Evolutionary conservation across 106 monocot genomes (phyloP), one percentile per base, ranked within the genome.

Genomic region (Alisma plantagoaquatica): DNA sequence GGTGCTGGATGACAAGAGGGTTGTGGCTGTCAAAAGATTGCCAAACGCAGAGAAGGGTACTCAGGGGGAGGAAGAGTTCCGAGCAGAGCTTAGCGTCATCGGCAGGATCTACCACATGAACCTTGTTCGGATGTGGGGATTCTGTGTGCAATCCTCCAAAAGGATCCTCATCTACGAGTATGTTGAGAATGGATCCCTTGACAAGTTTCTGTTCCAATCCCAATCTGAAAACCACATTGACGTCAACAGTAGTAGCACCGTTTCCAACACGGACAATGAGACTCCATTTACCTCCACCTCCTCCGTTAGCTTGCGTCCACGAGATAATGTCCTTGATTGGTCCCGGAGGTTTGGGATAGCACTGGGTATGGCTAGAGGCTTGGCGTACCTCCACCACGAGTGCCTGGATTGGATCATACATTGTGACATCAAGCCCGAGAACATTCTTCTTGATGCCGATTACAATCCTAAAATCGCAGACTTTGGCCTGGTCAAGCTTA

Each of bases 391-490:
- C 1, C 90, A 91, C 47, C 84, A 91, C 45, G 90, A 91, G 46
- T 91, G 90, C 66, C 66, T 91, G 4, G 90, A 91, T 33, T 91
- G 90, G 90, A 84, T 91, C 0, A 54, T 91, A 16, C 90, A 91
- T 65, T 80, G 84, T 18, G 90, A 91, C 70, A 91, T 84, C 48
- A 90, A 90, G 56, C 88, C 88, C 4, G 88, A 89, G 67, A 89
- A 89, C 70, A 89, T 89, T 24, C 83, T 90, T 0, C 38, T 91
- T 2, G 77, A 74, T 29, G 84, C 77, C 1, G 84, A 91, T 26
- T 84, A 80, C 69, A 84, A 84, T 61, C 90, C 90, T 1, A 91
- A 91, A 35, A 80, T 91, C 3, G 76, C 90, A 9, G 90, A 91
- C 42, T 90, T 90, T 24, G 89, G 89, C 9, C 46, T 90, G 30